Conservation (phyloP, 352 stramenopile species). For the Ophiocytium majus region DNA sequence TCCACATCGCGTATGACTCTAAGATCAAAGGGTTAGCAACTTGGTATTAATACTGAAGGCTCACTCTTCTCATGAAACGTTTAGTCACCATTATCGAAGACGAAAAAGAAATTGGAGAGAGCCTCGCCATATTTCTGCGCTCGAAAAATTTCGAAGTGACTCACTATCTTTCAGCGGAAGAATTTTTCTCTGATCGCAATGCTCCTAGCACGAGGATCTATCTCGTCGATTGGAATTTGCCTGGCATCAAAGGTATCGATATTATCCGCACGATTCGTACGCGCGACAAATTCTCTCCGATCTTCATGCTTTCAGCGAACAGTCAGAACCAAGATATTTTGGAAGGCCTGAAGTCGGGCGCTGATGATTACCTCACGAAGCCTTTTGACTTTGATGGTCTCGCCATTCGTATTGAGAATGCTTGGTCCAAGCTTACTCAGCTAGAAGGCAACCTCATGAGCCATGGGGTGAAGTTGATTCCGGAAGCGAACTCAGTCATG, state of each 20-base stretch:
- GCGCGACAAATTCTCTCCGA: neutral
- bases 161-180: neutral
- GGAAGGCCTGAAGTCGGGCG: neutral
- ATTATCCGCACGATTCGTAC: neutral
- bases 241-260: neutral
- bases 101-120: conserved; percentile 14
- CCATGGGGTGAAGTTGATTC: neutral
- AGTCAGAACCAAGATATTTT: neutral
- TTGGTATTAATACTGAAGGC: no score
- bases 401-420: neutral
- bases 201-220: neutral
- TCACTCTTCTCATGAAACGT: no score
- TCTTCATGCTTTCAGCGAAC: conserved; percentile 1
- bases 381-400: neutral
- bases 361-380: conserved; percentile 5
- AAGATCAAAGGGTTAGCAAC: no score
- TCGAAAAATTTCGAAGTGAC: neutral
- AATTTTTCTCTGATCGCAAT: neutral
- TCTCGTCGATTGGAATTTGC: neutral
- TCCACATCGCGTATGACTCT: no score
- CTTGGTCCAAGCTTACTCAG: neutral
- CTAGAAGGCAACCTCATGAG: neutral
- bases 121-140: neutral
- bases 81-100: conserved; percentile 1
- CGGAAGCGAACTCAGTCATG: neutral